Evolutionary conservation across 1,284 basidiomycete species (phyloP).

Genomic region (Leucoagaricus sp.): DNA sequence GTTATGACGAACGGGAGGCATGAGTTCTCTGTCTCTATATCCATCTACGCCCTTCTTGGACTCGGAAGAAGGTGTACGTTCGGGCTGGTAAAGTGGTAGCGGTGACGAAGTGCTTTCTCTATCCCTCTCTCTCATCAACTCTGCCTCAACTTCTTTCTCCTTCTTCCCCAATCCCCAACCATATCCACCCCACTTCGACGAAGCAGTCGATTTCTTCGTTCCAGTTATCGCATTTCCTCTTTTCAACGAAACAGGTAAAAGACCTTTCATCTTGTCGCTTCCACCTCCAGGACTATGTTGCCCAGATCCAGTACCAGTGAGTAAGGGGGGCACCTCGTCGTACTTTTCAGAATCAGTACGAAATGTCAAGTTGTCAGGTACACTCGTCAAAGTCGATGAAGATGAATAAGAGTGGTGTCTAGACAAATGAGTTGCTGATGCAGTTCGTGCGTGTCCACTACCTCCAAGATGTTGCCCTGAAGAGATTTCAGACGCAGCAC

Average conservation of each 20-base stretch:
- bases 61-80: not conserved
- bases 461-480: too few species aligned
- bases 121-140: conserved; percentile 17
- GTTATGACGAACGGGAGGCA: conserved; percentile 36
- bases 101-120: too few species aligned
- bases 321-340: conserved; percentile 40
- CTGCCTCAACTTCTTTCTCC: conserved; percentile 43
- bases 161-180: conserved; percentile 69
- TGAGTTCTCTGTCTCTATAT: not conserved
- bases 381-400: conserved; percentile 35
- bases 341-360: conserved; percentile 60
- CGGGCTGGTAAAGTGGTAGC: conserved; percentile 34
- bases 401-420: conserved; percentile 38
- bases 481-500: conserved; percentile 11
- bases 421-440: conserved; percentile 23
- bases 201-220: conserved; percentile 42
- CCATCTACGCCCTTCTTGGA: too few species aligned
- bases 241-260: conserved; percentile 38
- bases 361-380: conserved; percentile 50
- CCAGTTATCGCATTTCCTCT: conserved; percentile 59
- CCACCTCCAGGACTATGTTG: conserved; percentile 34
- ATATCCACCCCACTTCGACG: conserved; percentile 57
- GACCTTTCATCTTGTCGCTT: not conserved
- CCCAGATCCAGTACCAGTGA: conserved; percentile 30
- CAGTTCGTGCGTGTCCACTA: not conserved